Evolutionary conservation across 2,329 filamentous ascomycete species (phyloP).

Genomic region (Aspergillus alliaceus): DNA sequence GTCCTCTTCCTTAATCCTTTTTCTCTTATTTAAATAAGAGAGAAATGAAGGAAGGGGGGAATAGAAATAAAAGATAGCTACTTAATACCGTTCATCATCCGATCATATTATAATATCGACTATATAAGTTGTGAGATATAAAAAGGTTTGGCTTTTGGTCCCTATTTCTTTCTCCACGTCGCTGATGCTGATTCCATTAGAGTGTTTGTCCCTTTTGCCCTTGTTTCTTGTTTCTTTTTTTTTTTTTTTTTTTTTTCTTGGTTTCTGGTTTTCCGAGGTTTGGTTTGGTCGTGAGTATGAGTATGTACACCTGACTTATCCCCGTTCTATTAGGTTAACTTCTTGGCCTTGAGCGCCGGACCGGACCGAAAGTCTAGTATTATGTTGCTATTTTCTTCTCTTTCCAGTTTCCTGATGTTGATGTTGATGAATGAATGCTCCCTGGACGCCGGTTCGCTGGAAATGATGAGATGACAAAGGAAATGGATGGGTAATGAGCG

Average conservation of each 20-base stretch:
- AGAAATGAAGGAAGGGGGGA: too few relatives aligned
- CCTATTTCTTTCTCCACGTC: too few relatives aligned
- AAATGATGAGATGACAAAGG: not conserved
- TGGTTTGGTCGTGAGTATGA: not conserved
- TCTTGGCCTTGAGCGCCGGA: not conserved
- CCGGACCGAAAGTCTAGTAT: not conserved
- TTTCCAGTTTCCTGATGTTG: not conserved
- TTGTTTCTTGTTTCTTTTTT: not conserved
- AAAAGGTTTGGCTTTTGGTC: too few relatives aligned
- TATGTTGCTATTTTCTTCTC: too few relatives aligned
- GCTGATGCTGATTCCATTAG: too few relatives aligned
- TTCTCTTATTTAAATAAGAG: too few relatives aligned
- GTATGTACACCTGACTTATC: not conserved
- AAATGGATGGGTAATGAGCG: not conserved
- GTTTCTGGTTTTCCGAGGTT: not conserved
- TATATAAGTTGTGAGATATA: too few relatives aligned
- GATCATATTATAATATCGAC: too few relatives aligned
- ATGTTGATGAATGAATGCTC: not conserved
- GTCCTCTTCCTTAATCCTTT: too few relatives aligned
- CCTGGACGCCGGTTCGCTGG: not conserved
- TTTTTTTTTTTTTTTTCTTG: not conserved
- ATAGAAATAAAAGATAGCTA: too few relatives aligned
- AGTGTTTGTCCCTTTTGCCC: not conserved
- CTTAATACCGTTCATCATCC: too few relatives aligned
- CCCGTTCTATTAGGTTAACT: not conserved